Conservation (phyloP, 306 rosid genomes). For the Trifolium fragiferum region DNA sequence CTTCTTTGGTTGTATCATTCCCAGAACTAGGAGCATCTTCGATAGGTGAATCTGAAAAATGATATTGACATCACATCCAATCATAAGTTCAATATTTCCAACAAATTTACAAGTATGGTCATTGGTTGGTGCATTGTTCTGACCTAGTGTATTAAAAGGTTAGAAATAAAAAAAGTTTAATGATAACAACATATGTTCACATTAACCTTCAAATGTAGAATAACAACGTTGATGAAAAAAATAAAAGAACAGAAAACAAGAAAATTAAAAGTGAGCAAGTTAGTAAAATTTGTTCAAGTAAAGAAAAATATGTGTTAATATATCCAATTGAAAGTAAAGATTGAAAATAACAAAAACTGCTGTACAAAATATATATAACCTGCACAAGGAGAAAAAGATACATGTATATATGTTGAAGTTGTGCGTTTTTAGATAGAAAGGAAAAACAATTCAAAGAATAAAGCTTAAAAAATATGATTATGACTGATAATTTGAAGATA, state of each 20-base stretch:
- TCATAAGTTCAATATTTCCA: constrained; percentile 1
- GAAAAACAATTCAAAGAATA: not conserved
- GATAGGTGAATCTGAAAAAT: constrained; percentile 49
- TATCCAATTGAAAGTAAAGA: not conserved
- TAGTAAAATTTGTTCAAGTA: not conserved
- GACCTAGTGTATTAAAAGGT: not conserved
- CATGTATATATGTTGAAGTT: not conserved
- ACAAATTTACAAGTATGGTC: not conserved
- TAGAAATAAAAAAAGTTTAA: constrained; percentile 1
- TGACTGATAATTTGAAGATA: no score
- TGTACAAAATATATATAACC: not conserved
- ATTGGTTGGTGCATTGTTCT: constrained; percentile 16
- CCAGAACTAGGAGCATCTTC: constrained; percentile 47
- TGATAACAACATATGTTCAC: not conserved
- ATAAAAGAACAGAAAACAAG: not conserved
- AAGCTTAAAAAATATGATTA: not conserved
- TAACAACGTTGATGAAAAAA: not conserved
- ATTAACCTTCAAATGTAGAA: not conserved
- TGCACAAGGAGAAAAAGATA: not conserved
- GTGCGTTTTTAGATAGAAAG: not conserved
- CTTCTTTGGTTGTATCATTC: constrained; percentile 48
- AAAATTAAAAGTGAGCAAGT: not conserved
- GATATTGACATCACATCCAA: constrained; percentile 19
- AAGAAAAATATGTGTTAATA: not conserved
- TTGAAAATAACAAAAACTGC: not conserved